Conservation (phyloP, 495 filamentous ascomycete species). For the Aspergillus haitiensis region DNA sequence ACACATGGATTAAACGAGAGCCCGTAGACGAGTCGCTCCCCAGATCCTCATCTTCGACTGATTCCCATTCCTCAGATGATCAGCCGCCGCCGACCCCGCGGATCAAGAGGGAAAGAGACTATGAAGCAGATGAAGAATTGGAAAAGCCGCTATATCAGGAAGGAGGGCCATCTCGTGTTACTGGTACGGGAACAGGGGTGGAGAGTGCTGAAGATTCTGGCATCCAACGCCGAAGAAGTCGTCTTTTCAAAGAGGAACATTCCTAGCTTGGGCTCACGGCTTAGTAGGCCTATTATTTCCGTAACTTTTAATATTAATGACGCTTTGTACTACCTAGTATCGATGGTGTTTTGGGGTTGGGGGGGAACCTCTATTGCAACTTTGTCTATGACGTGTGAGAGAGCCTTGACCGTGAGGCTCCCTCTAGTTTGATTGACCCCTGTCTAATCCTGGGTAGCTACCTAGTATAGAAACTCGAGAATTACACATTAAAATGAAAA, state of each 20-base stretch:
- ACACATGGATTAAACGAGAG: constrained; percentile 34
- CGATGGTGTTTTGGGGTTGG: neutral
- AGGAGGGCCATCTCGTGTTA: constrained; percentile 5
- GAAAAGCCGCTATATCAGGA: constrained; percentile 6
- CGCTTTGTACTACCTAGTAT: neutral
- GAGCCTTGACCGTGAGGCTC: no score
- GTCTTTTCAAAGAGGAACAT: constrained; percentile 26
- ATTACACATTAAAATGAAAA: no score
- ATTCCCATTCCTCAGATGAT: constrained; percentile 5
- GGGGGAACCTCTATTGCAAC: neutral
- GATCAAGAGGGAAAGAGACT: constrained; percentile 29
- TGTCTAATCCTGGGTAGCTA: no score
- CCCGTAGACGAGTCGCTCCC: constrained; percentile 21
- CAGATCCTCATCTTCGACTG: constrained; percentile 14
- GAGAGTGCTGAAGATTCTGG: constrained; percentile 37
- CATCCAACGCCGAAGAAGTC: constrained; percentile 40
- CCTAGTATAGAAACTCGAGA: no score
- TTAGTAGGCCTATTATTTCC: neutral
- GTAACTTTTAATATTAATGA: neutral
- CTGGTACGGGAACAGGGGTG: constrained; percentile 36
- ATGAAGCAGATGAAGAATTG: constrained; percentile 23
- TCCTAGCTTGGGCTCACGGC: constrained; percentile 11
- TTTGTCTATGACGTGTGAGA: no score
- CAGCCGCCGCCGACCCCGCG: neutral
- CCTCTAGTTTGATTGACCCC: no score